Percentiles rank a stretch among this genome's conserved stretches.
These are phyloP conservation scores for Psilocybe tampanensis DNA, from an alignment of 768 basidiomycete species.

Conservation along the genomic window DNA sequence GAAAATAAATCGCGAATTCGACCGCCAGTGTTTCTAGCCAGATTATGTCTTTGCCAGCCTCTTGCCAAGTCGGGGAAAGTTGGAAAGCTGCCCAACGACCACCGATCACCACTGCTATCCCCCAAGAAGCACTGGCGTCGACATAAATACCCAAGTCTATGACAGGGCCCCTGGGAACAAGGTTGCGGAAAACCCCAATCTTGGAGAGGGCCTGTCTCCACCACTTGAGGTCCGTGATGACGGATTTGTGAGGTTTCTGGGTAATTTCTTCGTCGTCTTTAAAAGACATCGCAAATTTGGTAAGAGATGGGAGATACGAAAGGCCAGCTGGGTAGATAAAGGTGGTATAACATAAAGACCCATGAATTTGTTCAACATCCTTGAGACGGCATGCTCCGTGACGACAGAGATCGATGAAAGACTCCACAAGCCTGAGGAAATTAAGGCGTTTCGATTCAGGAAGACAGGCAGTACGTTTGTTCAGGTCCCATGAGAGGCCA, in stretches of 20 bases:
- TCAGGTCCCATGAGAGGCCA: constrained; percentile 36
- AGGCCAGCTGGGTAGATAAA: constrained; percentile 28
- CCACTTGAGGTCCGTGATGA: constrained; percentile 30
- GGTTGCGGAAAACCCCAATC: constrained; percentile 3
- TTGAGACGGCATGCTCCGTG: constrained; percentile 9
- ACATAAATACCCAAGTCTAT: constrained; percentile 30
- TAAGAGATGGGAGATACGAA: constrained; percentile 25
- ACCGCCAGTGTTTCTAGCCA: too few relatives aligned
- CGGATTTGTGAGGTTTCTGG: constrained; percentile 16
- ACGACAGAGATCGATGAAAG: constrained; percentile 12
- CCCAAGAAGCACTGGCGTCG: constrained; percentile 28
- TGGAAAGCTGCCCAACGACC: constrained; percentile 23
- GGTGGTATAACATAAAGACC: constrained; percentile 32
- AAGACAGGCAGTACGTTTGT: constrained; percentile 23
- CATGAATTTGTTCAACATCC: constrained; percentile 28
- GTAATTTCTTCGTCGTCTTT: constrained; percentile 13
- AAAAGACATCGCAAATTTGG: constrained; percentile 23
- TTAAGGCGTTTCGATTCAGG: constrained; percentile 30
- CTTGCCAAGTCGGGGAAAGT: too few relatives aligned
- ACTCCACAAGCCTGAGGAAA: constrained; percentile 20
- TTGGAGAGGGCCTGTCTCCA: constrained; percentile 21
- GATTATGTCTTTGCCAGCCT: too few relatives aligned
- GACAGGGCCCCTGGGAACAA: constrained; percentile 10
- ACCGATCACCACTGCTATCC: constrained; percentile 11
- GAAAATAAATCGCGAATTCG: too few relatives aligned